phyloP scores from a whole-genome alignment of 306 rosid species.

The Quercus engelmannii region DNA sequence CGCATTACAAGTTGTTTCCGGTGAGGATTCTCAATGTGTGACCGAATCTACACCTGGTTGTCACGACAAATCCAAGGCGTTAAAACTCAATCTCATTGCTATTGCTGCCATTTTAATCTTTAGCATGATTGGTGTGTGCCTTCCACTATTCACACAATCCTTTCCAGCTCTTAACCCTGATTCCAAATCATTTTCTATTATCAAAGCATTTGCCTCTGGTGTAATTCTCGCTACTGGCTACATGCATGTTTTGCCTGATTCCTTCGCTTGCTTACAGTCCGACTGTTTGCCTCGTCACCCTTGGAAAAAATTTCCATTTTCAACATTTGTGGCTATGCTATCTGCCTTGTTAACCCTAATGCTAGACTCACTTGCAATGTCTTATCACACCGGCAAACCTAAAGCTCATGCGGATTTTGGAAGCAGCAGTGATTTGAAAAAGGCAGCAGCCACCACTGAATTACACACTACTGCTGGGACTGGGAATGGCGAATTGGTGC shows the following conservation, averaged over 20 bases:
- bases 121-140: constrained; percentile 47
- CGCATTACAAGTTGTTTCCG: neutral
- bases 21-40: neutral
- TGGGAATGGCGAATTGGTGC: neutral
- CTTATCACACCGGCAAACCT: constrained; percentile 10
- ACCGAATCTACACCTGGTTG: constrained; percentile 13
- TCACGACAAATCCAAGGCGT: constrained; percentile 23
- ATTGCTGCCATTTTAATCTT: constrained; percentile 31
- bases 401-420: no score
- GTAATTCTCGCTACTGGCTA: constrained; percentile 74
- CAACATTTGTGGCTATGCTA: constrained; percentile 62
- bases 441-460: no score
- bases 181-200: constrained; percentile 31
- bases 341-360: constrained; percentile 49
- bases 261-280: constrained; percentile 35
- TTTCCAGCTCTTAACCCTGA: constrained; percentile 47
- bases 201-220: constrained; percentile 62
- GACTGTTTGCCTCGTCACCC: constrained; percentile 50
- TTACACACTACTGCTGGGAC: no score
- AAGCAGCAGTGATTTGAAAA: no score
- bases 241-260: constrained; percentile 77
- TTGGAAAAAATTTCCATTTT: constrained; percentile 59
- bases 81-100: constrained; percentile 50
- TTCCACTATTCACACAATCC: constrained; percentile 35
- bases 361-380: constrained; percentile 55